Evolutionary conservation across 495 filamentous ascomycete species (phyloP).

Genomic region (Opeltia flavorubescens): DNA sequence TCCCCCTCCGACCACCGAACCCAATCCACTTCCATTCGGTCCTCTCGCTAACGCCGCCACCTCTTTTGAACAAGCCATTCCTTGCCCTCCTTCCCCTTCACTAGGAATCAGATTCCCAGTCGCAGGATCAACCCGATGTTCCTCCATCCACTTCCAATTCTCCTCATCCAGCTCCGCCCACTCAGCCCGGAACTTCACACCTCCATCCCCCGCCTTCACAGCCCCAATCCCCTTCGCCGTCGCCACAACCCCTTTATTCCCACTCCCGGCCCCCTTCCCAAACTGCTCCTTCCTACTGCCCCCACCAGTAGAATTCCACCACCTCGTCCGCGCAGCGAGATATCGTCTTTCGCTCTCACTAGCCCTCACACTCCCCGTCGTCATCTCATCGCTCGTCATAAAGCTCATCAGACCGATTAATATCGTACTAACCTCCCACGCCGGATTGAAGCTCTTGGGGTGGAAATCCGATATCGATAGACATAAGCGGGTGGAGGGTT

Average conservation of each 20-base stretch:
- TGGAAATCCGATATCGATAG: conserved; percentile 95
- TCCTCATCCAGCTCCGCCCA: conserved; percentile 84
- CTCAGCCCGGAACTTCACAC: conserved; percentile 73
- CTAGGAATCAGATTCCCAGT: conserved; percentile 49
- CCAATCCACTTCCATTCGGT: conserved; percentile 53
- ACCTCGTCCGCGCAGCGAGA: conserved; percentile 63
- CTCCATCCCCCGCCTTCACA: conserved; percentile 76
- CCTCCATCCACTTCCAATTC: conserved; percentile 88
- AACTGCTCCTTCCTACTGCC: conserved; percentile 48
- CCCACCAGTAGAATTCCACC: conserved; percentile 96
- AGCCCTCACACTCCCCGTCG: conserved; percentile 78
- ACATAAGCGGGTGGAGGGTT: conserved; percentile 80
- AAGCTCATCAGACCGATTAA: conserved; percentile 87
- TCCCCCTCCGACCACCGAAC: conserved; percentile 67
- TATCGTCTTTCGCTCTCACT: conserved; percentile 64
- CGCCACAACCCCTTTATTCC: conserved; percentile 28
- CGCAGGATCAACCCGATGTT: conserved; percentile 62
- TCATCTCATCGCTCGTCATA: conserved; percentile 99
- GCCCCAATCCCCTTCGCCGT: conserved; percentile 46
- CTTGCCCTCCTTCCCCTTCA: conserved; percentile 9
- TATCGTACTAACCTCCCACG: conserved; percentile 97
- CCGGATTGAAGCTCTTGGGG: conserved; percentile 93
- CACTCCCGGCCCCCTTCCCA: not conserved
- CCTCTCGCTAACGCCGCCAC: conserved; percentile 53
- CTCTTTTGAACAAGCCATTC: conserved; percentile 40